phyloP scores from a whole-genome alignment of 768 basidiomycete species.

The Psilocybe cyanescens region DNA sequence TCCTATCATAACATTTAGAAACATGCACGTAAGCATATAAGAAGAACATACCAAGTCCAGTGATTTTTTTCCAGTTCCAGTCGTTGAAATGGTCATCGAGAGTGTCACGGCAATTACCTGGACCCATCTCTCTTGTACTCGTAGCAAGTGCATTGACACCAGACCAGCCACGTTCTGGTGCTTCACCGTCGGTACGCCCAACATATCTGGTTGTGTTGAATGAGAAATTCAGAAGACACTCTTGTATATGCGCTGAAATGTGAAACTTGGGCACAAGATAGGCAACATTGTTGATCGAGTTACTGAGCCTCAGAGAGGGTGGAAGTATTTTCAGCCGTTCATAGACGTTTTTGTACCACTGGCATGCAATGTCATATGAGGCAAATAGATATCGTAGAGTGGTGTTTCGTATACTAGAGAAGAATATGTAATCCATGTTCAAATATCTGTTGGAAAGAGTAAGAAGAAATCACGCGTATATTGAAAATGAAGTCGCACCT shows the following conservation, averaged over 20 bases:
- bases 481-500: conserved; percentile 19
- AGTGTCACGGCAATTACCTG: conserved; percentile 23
- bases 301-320: neutral
- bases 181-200: conserved; percentile 41
- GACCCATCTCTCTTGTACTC: conserved; percentile 44
- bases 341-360: conserved; percentile 21
- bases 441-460: conserved; percentile 14
- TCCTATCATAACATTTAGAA: neutral
- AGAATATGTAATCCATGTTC: conserved; percentile 32
- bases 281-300: neutral
- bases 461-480: neutral
- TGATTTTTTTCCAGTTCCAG: conserved; percentile 36
- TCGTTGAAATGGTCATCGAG: conserved; percentile 41
- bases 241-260: conserved; percentile 21
- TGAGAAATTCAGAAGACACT: conserved; percentile 12
- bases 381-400: conserved; percentile 11
- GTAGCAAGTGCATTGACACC: conserved; percentile 31
- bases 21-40: too few species aligned
- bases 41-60: conserved; percentile 21
- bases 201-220: conserved; percentile 31
- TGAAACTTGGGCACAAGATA: conserved; percentile 33
- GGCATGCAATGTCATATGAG: conserved; percentile 30
- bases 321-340: conserved; percentile 16
- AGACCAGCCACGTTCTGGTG: conserved; percentile 32
- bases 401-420: conserved; percentile 19